Percentiles rank a stretch among this genome's conserved stretches.
phyloP scores from a whole-genome alignment of 306 rosid species.

The Ochetophila trinervis region DNA sequence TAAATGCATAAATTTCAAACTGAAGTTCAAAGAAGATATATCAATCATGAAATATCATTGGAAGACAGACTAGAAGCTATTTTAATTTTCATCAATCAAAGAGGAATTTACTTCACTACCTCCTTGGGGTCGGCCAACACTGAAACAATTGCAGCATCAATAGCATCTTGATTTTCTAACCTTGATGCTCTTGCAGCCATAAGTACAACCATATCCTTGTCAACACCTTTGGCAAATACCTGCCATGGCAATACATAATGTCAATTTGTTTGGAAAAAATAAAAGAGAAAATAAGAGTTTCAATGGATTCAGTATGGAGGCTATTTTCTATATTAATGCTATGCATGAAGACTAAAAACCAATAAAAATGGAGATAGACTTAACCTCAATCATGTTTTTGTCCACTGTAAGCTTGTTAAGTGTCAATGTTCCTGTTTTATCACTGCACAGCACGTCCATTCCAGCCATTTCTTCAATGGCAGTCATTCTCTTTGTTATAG shows the following conservation, averaged over 20 bases:
- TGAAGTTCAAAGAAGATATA: not conserved
- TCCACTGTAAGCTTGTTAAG: slow-evolving; percentile 81
- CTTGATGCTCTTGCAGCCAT: slow-evolving; percentile 88
- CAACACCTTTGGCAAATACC: slow-evolving; percentile 59
- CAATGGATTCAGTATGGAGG: not conserved
- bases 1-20: slow-evolving; percentile 4
- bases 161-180: slow-evolving; percentile 73
- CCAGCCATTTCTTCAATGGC: slow-evolving; percentile 90
- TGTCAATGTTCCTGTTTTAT: slow-evolving; percentile 74
- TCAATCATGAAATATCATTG: not conserved
- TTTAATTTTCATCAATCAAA: not conserved
- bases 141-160: slow-evolving; percentile 65
- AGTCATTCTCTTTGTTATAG: slow-evolving; percentile 81
- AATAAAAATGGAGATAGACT: slow-evolving; percentile 16
- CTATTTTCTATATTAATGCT: not conserved
- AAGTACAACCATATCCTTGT: slow-evolving; percentile 60
- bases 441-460: slow-evolving; percentile 75
- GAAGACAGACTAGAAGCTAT: not conserved
- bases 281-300: not conserved
- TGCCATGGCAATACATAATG: slow-evolving; percentile 10
- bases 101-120: slow-evolving; percentile 35
- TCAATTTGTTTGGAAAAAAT: not conserved
- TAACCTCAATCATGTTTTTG: slow-evolving; percentile 60
- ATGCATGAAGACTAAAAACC: not conserved
- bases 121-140: slow-evolving; percentile 75